Conservation (phyloP, 2,329 filamentous ascomycete species). For the Hypoxylon sp. region DNA sequence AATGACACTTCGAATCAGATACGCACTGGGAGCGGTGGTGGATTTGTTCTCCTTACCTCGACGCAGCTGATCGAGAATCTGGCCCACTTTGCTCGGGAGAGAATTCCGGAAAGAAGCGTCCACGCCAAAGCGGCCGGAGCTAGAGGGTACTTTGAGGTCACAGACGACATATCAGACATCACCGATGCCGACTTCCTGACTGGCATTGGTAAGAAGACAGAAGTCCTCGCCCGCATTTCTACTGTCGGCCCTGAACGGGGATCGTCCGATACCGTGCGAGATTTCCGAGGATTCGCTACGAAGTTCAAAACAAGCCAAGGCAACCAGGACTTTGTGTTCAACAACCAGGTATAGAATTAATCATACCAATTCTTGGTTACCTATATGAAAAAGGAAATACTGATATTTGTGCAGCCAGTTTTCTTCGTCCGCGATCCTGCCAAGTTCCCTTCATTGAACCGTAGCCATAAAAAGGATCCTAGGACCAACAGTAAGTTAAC, state of each 20-base stretch:
- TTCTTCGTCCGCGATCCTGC: slow-evolving; percentile 48
- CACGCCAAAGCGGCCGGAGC: slow-evolving; percentile 46
- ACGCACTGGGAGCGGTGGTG: slow-evolving; percentile 39
- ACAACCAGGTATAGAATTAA: slow-evolving; percentile 33
- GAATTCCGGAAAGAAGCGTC: slow-evolving; percentile 48
- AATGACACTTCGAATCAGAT: slow-evolving; percentile 41
- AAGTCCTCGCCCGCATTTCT: slow-evolving; percentile 47
- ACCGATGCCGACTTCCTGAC: slow-evolving; percentile 48
- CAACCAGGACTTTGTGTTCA: slow-evolving; percentile 48
- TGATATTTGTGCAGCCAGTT: slow-evolving; percentile 35
- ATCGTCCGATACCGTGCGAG: slow-evolving; percentile 46
- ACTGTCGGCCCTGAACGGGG: slow-evolving; percentile 49
- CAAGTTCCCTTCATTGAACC: slow-evolving; percentile 49
- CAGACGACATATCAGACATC: slow-evolving; percentile 47
- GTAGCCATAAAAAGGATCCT: slow-evolving; percentile 47
- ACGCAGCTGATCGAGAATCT: slow-evolving; percentile 48
- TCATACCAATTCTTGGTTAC: background rate
- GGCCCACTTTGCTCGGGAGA: slow-evolving; percentile 44
- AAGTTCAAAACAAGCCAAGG: slow-evolving; percentile 48
- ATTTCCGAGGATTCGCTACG: slow-evolving; percentile 48
- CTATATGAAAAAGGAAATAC: background rate
- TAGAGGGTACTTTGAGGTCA: slow-evolving; percentile 48
- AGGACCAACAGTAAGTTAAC: slow-evolving; percentile 36
- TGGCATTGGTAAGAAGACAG: slow-evolving; percentile 48
- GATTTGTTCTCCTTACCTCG: slow-evolving; percentile 38